Base-by-base conservation (phyloP, 805 yeast species). In the Cyberlindnera samutprakarnensis region DNA sequence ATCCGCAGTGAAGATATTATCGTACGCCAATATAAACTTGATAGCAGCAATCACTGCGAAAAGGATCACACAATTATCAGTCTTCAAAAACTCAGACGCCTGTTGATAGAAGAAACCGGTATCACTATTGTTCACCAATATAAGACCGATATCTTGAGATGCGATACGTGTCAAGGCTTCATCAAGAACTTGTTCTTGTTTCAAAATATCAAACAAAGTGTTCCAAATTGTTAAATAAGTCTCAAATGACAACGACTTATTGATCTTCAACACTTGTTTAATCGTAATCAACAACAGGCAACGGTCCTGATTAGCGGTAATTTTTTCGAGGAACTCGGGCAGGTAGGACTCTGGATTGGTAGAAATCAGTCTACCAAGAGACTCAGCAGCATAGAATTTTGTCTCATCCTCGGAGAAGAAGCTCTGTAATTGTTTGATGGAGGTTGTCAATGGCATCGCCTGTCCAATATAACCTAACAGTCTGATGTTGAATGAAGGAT, bases 401-500 rank as follows among this genome's bases (percentile, higher is more conserved):
- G 68, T 46, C 5, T 50, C 52, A 23, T 66, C 68, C 9, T 60
- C 50, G 4, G 49, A 44, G 37, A 66, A 47, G 36, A 57, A 45
- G 14, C 34, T 37, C 42, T 54, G 51, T 42, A 75, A 50, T 13
- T 64, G 56, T 2, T 53, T 59, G 18, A 68, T 43, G 4, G 59
- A 50, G 14, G 61, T 42, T 5, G 53, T 46, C 23, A 67, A 42
- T 21, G 51, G 53, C 34, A 48, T 42, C 6, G 52, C 36, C 34
- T 59, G 57, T n/a, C 72, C 68, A 19, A 71, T 57, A 36, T 65
- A 64, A 5, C 79, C 82, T 31, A 76, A 48, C 24, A 69, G 68
- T 23, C 64, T 65, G 25, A 61, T 50, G 27, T 56, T 55, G 43
- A 65, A 68, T 1, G 58, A 38, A 12, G 54, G 32, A 23, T 50